Base-by-base conservation (phyloP, 371 early-diverging fungal genomes). In the Mortierella sp. region DNA sequence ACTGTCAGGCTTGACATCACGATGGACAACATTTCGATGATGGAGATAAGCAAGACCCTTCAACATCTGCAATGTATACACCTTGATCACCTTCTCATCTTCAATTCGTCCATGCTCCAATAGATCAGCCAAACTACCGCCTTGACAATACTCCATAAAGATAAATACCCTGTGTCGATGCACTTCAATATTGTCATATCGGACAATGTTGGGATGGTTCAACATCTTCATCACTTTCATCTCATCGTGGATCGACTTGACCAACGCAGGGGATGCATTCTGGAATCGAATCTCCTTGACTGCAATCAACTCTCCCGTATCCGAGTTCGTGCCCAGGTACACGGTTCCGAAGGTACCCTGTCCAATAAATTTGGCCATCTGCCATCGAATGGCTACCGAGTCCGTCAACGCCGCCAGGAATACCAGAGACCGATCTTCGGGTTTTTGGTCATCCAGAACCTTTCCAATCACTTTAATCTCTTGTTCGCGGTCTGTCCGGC, bases 91-190 rank as follows among this genome's bases (percentile, higher is more conserved):
- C 52, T 83, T 76, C 68, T 94, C 93, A 70, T 93, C 92, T 64
- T 89, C 93, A 52, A 94, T 89, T 30, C 92, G 85, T 26, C 94
- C 95, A 70, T 95, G 93, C 68, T 90, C 91, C 29, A 98, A 81
- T 43, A 95, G 70, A 48, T 88, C 85, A 3, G 91, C 90, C 59
- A 98, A 72, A 68, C 93, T 93, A 47, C 97, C 96, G 47, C 91
- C 88, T 65, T 93, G 90, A 74, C 95, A 94, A 80, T 94, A 95
- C 81, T 98, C 98, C 95, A 98, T 95, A 74, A 98, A 96, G 51
- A 97, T 92, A 64, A 89, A 94, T 5, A 95, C 92, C 76, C 93
- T 92, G 72, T 96, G 96, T 61, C 95, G 89, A 75, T 94, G 95
- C 23, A 96, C 95, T 80, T 97, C 97, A 80, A 95, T 93, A 19